Evolutionary conservation across 2,329 filamentous ascomycete species (phyloP), one percentile per base, ranked within the genome.

Genomic region (Ophiosphaerella korrae): DNA sequence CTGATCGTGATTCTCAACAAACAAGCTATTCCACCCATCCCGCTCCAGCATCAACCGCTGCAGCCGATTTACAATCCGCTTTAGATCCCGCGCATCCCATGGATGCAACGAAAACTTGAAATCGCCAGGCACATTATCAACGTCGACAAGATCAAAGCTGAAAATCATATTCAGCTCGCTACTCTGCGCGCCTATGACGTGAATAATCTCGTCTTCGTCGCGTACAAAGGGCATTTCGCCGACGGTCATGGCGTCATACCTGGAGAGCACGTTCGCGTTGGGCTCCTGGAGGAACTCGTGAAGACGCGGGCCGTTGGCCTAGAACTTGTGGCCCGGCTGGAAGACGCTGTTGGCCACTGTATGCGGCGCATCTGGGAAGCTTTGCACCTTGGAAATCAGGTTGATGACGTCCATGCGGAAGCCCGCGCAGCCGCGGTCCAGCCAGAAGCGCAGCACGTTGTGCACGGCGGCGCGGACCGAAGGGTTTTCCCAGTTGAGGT

Each of bases 401-500:
- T 74, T 74, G 47, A 74, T 73, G 6, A 73, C 70, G 43, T 74
- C 72, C 64, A 74, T 74, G 18, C 76, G 70, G 60, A 78, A 78
- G 13, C 76, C 76, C 2, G 73, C 71, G 0, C 86, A 84, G 1
- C 89, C 89, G 32, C 84, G 83, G 42, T 89, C 79, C 1, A 94
- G 82, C 90, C 90, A 95, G 71, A 92, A 94, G 24, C 82, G 81
- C 78, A 92, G 87, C 3, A 88, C 80, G 18, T 87, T 78, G 66
- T 91, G 88, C 1, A 92, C 84, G 0, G 88, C 89, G 24, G 82
- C 77, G 14, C 88, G 81, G 0, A 88, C 83, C 5, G 81, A 82
- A 0, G 80, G 79, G 45, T 87, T 88, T 63, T 92, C 88, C 89
- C 89, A 94, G 72, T 94, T 94, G 4, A 94, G 77, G 63, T 94